A percentile compares a stretch with the other conserved stretches of the same genome.
phyloP scores from a whole-genome alignment of 2,329 filamentous ascomycete genomes.

The Nothopassalora personata region DNA sequence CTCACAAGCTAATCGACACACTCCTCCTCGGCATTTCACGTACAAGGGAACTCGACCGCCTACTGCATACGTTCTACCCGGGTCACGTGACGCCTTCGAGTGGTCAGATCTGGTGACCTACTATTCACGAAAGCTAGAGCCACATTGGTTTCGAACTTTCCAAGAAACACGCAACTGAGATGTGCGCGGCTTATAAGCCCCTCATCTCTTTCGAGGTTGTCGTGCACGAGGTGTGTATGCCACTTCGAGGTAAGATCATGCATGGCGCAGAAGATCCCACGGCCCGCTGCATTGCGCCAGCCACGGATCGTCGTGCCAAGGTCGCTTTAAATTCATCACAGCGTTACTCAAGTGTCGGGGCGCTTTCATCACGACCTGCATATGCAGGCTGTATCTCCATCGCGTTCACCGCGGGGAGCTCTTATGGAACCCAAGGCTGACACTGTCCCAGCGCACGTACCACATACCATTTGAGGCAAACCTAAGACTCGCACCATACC shows the following conservation, averaged over 20 bases:
- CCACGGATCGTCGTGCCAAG: not conserved
- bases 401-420: not conserved
- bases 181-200: not conserved
- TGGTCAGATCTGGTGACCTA: not conserved
- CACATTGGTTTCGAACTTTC: not conserved
- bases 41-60: not conserved
- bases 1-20: not conserved
- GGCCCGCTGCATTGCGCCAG: not conserved
- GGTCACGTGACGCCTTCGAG: not conserved
- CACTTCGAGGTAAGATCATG: not conserved
- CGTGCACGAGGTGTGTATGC: not conserved
- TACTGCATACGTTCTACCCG: not conserved
- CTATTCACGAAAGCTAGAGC: not conserved
- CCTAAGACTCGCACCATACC: not conserved
- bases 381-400: not conserved
- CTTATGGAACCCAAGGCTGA: not conserved
- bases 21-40: not conserved
- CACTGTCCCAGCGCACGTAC: not conserved
- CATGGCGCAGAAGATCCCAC: not conserved
- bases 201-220: not conserved
- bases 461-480: not conserved
- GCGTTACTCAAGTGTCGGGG: not conserved
- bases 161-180: not conserved
- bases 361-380: not conserved
- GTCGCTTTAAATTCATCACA: not conserved